Base-by-base conservation (phyloP, 202 grass and related monocot genomes). In the Schoenoplectus tabernaemontani region DNA sequence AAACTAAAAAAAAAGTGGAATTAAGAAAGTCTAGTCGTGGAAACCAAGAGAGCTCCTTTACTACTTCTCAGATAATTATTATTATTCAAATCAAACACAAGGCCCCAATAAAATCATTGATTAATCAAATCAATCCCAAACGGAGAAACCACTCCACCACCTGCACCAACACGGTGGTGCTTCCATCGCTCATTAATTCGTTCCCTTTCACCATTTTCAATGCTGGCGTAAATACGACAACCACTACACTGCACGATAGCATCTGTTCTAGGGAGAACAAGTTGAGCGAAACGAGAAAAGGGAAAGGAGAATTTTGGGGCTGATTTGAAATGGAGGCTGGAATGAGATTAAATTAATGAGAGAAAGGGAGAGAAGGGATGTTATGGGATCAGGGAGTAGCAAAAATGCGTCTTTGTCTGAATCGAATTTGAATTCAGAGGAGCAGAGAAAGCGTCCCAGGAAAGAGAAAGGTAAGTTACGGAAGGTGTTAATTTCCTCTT, bases 311-410 rank as follows among this genome's bases (percentile, higher is more conserved):
- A n/a, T n/a, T n/a, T n/a, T 53, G 47, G 23, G 57, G 15, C 28
- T 58, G 59, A 51, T 85, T 63, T 19, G 34, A 2, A 58, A 87
- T 83, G 37, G 53, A 51, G 6, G 39, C 30, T 4, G 80, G 59
- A 54, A 69, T 34, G 85, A 16, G 13, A 28, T 33, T 57, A 9
- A 30, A 41, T 60, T 1, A 39, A 57, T 58, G 68, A 50, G 53
- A 34, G 23, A 48, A 38, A 6, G 51, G 4, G 64, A 17, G 26
- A 7, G 30, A n/a, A n/a, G n/a, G n/a, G n/a, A n/a, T 36, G 9
- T 7, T 42, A 99, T 99, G 96, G 96, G 96, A 93, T 96, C 91
- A 82, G 79, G 88, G 32, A 88, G 85, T 80, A 99, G 96, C 83
- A 99, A 93, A 86, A 83, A 77, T 59, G 75, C 88, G 20, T 78